Evolutionary conservation across 2,329 filamentous ascomycete genomes (phyloP), one percentile per base, ranked within the genome.

Genomic region (Lachnellula subtilissima): DNA sequence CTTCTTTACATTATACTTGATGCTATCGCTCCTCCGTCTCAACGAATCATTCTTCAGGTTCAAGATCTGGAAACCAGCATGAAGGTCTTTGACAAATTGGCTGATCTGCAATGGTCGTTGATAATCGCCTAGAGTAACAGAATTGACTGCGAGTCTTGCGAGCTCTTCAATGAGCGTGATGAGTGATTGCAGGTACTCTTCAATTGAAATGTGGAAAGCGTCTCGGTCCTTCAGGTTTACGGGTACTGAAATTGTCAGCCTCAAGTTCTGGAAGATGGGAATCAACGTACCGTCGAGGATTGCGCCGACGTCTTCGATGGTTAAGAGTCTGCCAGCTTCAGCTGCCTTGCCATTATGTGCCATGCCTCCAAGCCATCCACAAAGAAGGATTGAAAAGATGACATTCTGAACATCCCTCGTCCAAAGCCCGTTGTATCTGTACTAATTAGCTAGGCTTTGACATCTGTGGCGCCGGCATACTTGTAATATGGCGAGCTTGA

Each of bases 1-100:
- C 72, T 96, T 93, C 80, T 97, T 99, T 68, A 99, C 91, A 67
- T 88, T 87, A 71, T 99, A 99, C 79, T 99, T 99, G 73, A 99
- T 88, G 5, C 87, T 88, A 74, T 99, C 94, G 54, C 90, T 91
- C 60, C 91, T 82, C 75, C 91, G 90, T 57, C 94, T 83, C 68
- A 99, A 75, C 22, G 86, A 85, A 71, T 99, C 94, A 68, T 99
- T 99, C 80, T 97, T 97, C 65, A 99, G 79, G 71, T 99, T 99
- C 64, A 99, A 82, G 64, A 97, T 84, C 80, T 97, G 94, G 75
- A 99, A 99, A 15, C 93, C 94, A 2, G 92, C 90, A 67, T 96
- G 93, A 39, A 99, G 75, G 69, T 97, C 92, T 76, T 97, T 97
- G 76, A 97, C 86, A 71, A 97, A 97, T 61, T 84, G 82, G 71